Percentiles rank a stretch among this genome's conserved stretches.
These are phyloP conservation scores for Calocera viscosa DNA, from an alignment of 768 basidiomycete genomes.

Conservation along the genomic window DNA sequence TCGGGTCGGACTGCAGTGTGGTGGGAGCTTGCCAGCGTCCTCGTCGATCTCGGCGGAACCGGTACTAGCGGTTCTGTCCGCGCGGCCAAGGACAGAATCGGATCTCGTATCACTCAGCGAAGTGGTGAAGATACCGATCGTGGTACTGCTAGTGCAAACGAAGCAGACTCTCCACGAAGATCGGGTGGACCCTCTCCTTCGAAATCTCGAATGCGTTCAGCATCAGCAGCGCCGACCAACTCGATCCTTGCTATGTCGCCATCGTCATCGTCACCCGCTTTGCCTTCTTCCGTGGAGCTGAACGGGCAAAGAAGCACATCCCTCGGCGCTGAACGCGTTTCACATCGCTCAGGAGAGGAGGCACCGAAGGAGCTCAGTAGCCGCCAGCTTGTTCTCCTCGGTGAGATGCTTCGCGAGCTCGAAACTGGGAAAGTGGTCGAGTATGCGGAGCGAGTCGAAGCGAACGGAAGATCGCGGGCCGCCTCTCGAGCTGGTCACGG, in stretches of 20 bases:
- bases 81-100: neutral
- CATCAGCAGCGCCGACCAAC: neutral
- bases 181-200: neutral
- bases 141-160: neutral
- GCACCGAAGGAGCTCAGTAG: slow-evolving; percentile 3
- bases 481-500: neutral
- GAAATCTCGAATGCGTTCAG: neutral
- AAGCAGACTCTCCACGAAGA: neutral
- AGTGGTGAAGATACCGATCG: neutral
- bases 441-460: neutral
- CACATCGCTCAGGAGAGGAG: neutral
- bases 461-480: neutral
- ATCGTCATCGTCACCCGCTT: neutral
- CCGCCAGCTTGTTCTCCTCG: neutral
- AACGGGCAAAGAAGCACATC: neutral
- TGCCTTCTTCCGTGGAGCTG: neutral
- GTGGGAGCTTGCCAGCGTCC: slow-evolving; percentile 3
- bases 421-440: neutral
- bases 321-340: neutral
- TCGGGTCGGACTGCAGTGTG: neutral
- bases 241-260: neutral
- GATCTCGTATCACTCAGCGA: neutral
- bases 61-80: neutral
- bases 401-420: slow-evolving; percentile 1
- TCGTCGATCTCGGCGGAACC: neutral